Evolutionary conservation across 768 basidiomycete species (phyloP).

Genomic region (Lepiota subincarnata): DNA sequence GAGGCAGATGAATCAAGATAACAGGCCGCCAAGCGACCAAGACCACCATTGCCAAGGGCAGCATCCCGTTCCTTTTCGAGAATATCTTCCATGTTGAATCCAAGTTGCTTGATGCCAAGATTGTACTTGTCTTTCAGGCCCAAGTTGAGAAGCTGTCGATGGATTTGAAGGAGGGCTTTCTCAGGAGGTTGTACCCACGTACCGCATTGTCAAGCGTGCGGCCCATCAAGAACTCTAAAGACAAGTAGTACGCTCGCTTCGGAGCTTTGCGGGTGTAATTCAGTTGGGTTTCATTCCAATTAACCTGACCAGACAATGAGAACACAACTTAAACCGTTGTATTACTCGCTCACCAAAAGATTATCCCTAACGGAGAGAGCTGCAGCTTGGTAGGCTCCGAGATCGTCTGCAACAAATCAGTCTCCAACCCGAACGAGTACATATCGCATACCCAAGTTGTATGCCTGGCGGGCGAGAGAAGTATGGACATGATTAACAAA

Average conservation of each 20-base stretch:
- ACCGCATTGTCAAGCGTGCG: constrained; percentile 69
- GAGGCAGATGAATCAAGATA: constrained; percentile 93
- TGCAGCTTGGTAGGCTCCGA: constrained; percentile 90
- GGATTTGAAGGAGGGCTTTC: neutral
- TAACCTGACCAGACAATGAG: constrained; percentile 40
- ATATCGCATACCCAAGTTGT: constrained; percentile 62
- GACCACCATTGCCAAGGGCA: constrained; percentile 90
- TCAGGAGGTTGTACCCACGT: constrained; percentile 27
- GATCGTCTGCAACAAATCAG: constrained; percentile 43
- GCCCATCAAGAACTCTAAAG: constrained; percentile 90
- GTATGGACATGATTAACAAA: constrained; percentile 85
- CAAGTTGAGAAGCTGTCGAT: constrained; percentile 76
- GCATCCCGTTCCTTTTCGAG: constrained; percentile 91
- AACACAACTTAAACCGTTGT: neutral
- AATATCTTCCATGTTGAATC: constrained; percentile 87
- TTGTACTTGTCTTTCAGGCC: constrained; percentile 75
- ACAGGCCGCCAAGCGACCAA: constrained; percentile 95
- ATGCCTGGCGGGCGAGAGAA: constrained; percentile 85
- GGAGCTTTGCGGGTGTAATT: constrained; percentile 77
- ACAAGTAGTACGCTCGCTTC: constrained; percentile 93
- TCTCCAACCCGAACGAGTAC: neutral
- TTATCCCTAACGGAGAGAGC: constrained; percentile 87
- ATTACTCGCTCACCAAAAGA: constrained; percentile 55
- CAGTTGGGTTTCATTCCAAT: constrained; percentile 84
- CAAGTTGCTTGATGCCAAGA: constrained; percentile 67